Percentiles rank a stretch among this genome's conserved stretches.
phyloP scores from a whole-genome alignment of 2,329 filamentous ascomycete species.

The Xylariales sp. region DNA sequence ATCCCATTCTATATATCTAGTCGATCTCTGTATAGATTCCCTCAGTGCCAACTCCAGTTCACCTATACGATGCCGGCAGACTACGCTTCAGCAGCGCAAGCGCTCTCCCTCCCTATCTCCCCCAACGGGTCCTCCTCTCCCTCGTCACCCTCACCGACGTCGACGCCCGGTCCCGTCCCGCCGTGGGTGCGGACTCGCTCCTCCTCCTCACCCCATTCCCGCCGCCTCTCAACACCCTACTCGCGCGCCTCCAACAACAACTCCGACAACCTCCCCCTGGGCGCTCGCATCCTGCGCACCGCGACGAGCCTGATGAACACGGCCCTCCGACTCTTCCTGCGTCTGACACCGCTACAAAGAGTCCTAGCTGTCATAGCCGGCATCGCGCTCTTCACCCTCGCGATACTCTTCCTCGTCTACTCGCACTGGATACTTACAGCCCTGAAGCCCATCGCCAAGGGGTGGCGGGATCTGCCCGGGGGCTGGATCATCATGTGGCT shows the following conservation, averaged over 20 bases:
- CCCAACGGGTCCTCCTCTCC: conserved; percentile 19
- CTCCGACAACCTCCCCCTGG: conserved; percentile 23
- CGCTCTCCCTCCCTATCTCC: conserved; percentile 39
- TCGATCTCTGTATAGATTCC: too few species aligned
- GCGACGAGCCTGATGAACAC: conserved; percentile 37
- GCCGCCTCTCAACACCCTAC: conserved; percentile 40
- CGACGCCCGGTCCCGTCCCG: conserved; percentile 36
- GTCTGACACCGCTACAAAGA: conserved; percentile 57
- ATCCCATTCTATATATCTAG: too few species aligned
- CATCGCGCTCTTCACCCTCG: conserved; percentile 47
- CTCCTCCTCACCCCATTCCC: conserved; percentile 20
- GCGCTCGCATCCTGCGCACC: conserved; percentile 35
- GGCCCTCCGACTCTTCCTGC: conserved; percentile 45
- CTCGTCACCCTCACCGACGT: conserved; percentile 20
- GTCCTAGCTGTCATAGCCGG: conserved; percentile 49
- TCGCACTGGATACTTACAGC: conserved; percentile 74
- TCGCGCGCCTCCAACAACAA: conserved; percentile 21
- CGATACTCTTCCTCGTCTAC: conserved; percentile 69
- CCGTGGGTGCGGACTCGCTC: conserved; percentile 31
- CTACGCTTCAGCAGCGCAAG: conserved; percentile 45
- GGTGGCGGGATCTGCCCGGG: conserved; percentile 68
- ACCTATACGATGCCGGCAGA: conserved; percentile 46
- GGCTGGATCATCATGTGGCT: conserved; percentile 75
- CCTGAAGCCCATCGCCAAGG: conserved; percentile 67
- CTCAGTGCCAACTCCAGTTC: too few species aligned